These are phyloP conservation scores for Ichthyophonus hoferi DNA, from an alignment of 208 protist genomes.

Conservation along the genomic window DNA sequence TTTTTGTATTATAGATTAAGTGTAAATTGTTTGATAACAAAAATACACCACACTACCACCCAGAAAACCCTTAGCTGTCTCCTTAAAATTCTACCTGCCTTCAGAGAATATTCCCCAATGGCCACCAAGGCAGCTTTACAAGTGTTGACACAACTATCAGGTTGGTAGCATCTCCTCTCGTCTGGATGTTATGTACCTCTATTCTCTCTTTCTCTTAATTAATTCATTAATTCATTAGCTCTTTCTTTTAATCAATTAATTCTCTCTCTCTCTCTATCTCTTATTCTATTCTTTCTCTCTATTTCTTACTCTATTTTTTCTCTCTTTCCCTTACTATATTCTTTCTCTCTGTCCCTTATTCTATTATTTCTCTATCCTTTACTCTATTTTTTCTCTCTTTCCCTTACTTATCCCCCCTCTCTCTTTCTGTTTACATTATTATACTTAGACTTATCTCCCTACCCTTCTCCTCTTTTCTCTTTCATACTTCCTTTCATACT, in stretches of 20 bases:
- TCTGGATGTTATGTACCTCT: no score
- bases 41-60: no score
- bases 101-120: neutral
- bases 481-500: neutral
- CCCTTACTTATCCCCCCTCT: neutral
- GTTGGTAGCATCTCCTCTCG: no score
- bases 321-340: neutral
- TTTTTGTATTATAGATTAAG: no score
- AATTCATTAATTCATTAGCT: no score
- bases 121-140: no score
- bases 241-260: no score
- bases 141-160: no score
- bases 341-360: neutral
- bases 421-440: neutral
- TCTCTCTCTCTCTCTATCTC: slow-evolving; percentile 13
- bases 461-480: neutral
- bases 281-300: neutral
- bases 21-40: no score
- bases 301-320: neutral
- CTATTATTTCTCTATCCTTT: neutral
- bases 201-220: no score
- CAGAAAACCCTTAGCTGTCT: neutral
- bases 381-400: neutral
- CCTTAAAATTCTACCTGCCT: neutral
- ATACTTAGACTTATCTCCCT: neutral